Evolutionary conservation across 768 basidiomycete species (phyloP).

Genomic region (Coprinopsis sp.): DNA sequence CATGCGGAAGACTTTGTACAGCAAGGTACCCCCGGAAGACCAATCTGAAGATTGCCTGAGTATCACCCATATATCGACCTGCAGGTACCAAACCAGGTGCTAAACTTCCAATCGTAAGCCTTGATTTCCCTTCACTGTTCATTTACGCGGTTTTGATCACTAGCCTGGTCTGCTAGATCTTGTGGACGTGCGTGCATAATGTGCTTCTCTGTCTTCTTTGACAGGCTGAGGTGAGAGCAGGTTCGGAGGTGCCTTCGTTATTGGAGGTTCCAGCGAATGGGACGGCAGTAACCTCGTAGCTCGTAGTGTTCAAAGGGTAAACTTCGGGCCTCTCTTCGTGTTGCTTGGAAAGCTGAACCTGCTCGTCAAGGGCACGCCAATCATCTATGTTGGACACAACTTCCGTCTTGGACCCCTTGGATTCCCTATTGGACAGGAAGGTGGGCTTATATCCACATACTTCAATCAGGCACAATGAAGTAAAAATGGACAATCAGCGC

Average conservation of each 20-base stretch:
- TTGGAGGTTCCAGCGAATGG: constrained; percentile 23
- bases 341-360: not conserved
- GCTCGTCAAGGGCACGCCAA: constrained; percentile 32
- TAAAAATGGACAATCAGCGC: constrained; percentile 22
- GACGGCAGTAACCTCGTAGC: constrained; percentile 31
- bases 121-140: too few relatives aligned
- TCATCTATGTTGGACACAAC: constrained; percentile 38
- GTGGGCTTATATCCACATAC: constrained; percentile 5
- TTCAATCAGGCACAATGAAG: not conserved
- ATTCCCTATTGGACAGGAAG: constrained; percentile 36
- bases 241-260: constrained; percentile 31
- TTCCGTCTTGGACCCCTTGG: constrained; percentile 44
- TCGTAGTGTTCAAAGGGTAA: constrained; percentile 30
- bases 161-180: too few relatives aligned
- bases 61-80: constrained; percentile 51
- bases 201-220: not conserved
- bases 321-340: constrained; percentile 1
- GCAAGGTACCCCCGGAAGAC: constrained; percentile 2
- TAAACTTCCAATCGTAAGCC: too few relatives aligned
- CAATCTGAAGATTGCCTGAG: constrained; percentile 58
- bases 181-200: too few relatives aligned
- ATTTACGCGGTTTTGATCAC: too few relatives aligned
- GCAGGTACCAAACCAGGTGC: constrained; percentile 24
- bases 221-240: constrained; percentile 12
- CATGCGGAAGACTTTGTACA: not conserved